Evolutionary conservation across 768 basidiomycete genomes (phyloP), one percentile per base, ranked within the genome.

Genomic region (Ramaria sp.): DNA sequence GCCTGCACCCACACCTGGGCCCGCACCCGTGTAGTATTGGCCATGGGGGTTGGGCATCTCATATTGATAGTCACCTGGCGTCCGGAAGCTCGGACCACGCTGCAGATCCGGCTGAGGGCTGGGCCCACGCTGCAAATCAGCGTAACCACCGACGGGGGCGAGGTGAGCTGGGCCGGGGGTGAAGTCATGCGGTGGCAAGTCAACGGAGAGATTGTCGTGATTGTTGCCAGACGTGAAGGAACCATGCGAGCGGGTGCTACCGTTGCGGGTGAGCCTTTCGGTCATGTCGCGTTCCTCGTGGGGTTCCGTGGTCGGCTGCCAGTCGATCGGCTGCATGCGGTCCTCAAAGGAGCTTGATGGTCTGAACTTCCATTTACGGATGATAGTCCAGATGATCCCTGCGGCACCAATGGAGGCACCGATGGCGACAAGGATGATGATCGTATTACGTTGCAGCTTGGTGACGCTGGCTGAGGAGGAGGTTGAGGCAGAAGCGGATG

Each of bases 291-390:
- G 67, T 58, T 69, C 76, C 7, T 77, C 77, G 42, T 53, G 46
- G 41, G 54, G 54, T 3, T 72, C 72, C 53, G 66, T 71, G 46
- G 78, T 76, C n/a, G 88, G 87, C 65, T 86, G 81, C 88, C 88
- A 92, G 72, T 91, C 83, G 66, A 92, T 89, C 59, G 91, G 90
- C 59, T 86, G 81, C 73, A 94, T 80, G 62, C 90, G 88, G 60
- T 83, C 81, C 63, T 89, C 86, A 67, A 92, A 92, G 63, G 80
- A 78, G 65, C 80, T 76, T 31, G 90, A 91, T 57, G 86, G 81
- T 54, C 80, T 82, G 65, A 92, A 83, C 73, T 91, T 91, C 86
- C 88, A 91, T 70, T 92, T 91, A 73, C 91, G 85, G 75, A 92
- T 87, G 65, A 91, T 71, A 49, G 90, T 93, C 91, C 91, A 94